Evolutionary conservation across 169 alveolate genomes (phyloP).

Genomic region (Plasmodium gaboni): DNA sequence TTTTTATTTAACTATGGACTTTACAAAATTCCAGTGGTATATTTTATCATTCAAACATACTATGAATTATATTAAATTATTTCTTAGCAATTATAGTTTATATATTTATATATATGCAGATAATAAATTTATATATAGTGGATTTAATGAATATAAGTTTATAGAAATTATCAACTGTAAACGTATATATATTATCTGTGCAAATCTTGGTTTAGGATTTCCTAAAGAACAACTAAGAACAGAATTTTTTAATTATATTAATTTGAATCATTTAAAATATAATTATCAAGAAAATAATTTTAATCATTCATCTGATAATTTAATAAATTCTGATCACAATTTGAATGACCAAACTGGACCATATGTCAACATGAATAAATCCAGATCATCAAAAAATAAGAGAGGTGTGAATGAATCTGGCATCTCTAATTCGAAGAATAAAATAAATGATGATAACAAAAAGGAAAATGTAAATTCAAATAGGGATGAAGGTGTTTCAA

Average conservation of each 20-base stretch:
- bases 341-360: slow-evolving; percentile 1
- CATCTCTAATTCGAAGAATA: background rate
- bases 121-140: slow-evolving; percentile 41
- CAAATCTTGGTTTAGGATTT: slow-evolving; percentile 67
- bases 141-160: slow-evolving; percentile 72
- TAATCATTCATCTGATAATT: background rate
- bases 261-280: slow-evolving; percentile 32
- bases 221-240: slow-evolving; percentile 62
- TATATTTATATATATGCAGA: slow-evolving; percentile 55
- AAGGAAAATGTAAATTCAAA: background rate
- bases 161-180: slow-evolving; percentile 48
- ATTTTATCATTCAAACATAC: slow-evolving; percentile 21
- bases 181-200: slow-evolving; percentile 53
- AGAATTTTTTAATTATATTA: slow-evolving; percentile 37
- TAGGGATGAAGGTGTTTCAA: background rate
- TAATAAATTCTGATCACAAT: background rate
- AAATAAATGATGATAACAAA: background rate
- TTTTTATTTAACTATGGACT: slow-evolving; percentile 56
- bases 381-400: background rate
- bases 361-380: slow-evolving; percentile 7
- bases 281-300: slow-evolving; percentile 6
- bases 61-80: slow-evolving; percentile 35
- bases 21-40: slow-evolving; percentile 74
- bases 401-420: background rate
- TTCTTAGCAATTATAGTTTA: slow-evolving; percentile 62